phyloP scores from a whole-genome alignment of 139 green algal genomes.

The Gonium pectorale region DNA sequence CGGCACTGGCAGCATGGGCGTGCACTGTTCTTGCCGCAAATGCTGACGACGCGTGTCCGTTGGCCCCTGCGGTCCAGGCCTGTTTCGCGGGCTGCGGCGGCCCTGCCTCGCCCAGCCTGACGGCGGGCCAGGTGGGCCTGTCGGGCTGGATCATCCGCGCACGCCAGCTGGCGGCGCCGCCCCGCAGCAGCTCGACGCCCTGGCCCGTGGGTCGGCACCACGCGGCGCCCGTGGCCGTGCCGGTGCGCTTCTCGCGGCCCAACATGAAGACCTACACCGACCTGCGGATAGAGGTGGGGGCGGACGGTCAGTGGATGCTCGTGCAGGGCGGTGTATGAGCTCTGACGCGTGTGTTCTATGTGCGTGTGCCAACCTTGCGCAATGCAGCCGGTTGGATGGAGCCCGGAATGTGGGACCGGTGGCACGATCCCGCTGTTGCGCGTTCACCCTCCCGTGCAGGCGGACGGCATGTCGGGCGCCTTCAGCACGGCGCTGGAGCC shows the following conservation, averaged over 20 bases:
- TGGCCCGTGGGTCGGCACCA: conserved; percentile 67
- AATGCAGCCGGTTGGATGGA: too few relatives aligned
- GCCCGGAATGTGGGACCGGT: too few relatives aligned
- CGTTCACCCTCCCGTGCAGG: conserved; percentile 59
- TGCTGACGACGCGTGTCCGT: too few relatives aligned
- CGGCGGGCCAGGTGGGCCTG: conserved; percentile 44
- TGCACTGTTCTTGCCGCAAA: too few relatives aligned
- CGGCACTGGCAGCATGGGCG: too few relatives aligned
- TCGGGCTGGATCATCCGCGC: conserved; percentile 66
- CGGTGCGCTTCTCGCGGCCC: conserved; percentile 67
- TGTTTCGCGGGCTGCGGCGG: conserved; percentile 20
- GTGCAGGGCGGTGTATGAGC: conserved; percentile 29
- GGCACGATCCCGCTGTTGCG: too few relatives aligned
- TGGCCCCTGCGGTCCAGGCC: background rate
- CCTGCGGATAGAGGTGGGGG: conserved; percentile 51
- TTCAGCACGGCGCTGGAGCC: conserved; percentile 29
- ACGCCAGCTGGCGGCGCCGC: conserved; percentile 68
- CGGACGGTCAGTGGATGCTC: background rate
- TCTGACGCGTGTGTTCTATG: background rate
- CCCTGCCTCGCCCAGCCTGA: conserved; percentile 8
- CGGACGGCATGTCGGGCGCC: background rate
- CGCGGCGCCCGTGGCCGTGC: conserved; percentile 41
- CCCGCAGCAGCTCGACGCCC: background rate
- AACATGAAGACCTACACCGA: conserved; percentile 84
- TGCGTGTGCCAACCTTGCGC: too few relatives aligned